Conservation (phyloP, 768 basidiomycete genomes). For the Auricularia auricula-judae region DNA sequence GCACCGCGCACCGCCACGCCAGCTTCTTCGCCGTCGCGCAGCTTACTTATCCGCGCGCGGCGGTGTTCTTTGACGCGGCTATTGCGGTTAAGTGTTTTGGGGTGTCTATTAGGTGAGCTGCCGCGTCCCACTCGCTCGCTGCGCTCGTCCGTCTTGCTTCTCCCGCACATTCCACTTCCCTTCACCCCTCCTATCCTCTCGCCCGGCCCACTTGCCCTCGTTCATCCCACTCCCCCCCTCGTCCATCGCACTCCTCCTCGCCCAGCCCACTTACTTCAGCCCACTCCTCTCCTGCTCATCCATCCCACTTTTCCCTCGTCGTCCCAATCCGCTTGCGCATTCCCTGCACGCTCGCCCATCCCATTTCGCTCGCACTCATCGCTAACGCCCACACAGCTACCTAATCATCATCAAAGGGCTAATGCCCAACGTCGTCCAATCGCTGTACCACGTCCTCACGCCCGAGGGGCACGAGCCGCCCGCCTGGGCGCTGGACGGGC, state of each 20-base stretch:
- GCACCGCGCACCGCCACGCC: constrained; percentile 59
- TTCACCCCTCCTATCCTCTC: no score
- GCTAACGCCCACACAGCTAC: constrained; percentile 37
- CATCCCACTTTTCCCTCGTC: no score
- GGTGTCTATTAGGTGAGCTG: constrained; percentile 74
- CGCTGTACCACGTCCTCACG: constrained; percentile 70
- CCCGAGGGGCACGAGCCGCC: constrained; percentile 56
- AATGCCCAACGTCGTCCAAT: constrained; percentile 81
- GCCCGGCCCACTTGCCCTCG: no score
- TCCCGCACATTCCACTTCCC: no score
- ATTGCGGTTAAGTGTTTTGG: constrained; percentile 97
- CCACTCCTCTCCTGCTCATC: no score
- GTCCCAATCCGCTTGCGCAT: no score
- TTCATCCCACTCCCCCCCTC: no score
- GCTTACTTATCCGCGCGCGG: constrained; percentile 81
- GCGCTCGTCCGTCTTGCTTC: neutral
- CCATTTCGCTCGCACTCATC: no score
- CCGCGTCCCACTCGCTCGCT: constrained; percentile 2
- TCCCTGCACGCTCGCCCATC: no score
- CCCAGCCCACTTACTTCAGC: no score
- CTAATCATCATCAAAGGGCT: constrained; percentile 88
- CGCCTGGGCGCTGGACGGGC: constrained; percentile 62
- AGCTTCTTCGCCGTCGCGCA: constrained; percentile 78
- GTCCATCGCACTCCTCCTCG: no score
- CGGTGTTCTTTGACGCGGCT: constrained; percentile 84